Evolutionary conservation across 2,329 filamentous ascomycete species (phyloP).

Genomic region (Phoma sp.): DNA sequence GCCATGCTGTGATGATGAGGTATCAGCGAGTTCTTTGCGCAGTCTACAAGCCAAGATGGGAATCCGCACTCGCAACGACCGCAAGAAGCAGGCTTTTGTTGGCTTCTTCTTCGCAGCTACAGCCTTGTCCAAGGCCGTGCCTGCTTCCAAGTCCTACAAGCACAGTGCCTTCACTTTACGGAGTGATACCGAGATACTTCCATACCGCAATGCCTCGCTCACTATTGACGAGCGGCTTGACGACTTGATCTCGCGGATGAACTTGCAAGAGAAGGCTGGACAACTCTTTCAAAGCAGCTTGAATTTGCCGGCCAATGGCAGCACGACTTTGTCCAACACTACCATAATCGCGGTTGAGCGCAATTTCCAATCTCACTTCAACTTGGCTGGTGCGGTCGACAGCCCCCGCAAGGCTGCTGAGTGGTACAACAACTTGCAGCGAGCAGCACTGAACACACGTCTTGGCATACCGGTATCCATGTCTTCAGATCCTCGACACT

Average conservation of each 20-base stretch:
- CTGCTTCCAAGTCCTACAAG: slow-evolving; percentile 1
- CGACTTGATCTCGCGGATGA: slow-evolving; percentile 55
- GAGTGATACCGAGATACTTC: slow-evolving; percentile 19
- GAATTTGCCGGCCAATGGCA: slow-evolving; percentile 39
- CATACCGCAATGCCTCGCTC: slow-evolving; percentile 47
- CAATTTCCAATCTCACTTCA: slow-evolving; percentile 55
- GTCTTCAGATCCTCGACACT: slow-evolving; percentile 56
- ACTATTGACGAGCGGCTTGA: slow-evolving; percentile 56
- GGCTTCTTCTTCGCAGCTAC: slow-evolving; percentile 14
- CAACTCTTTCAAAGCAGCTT: slow-evolving; percentile 55
- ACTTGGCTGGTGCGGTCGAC: slow-evolving; percentile 52
- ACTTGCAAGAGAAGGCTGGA: slow-evolving; percentile 56
- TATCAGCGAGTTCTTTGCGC: not conserved
- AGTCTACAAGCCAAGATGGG: slow-evolving; percentile 3
- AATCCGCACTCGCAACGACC: slow-evolving; percentile 4
- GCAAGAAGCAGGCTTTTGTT: slow-evolving; percentile 15
- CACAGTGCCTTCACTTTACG: slow-evolving; percentile 11
- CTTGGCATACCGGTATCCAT: slow-evolving; percentile 59
- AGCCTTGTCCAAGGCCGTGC: slow-evolving; percentile 9
- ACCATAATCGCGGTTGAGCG: slow-evolving; percentile 45
- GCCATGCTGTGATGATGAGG: not conserved
- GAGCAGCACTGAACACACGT: slow-evolving; percentile 52
- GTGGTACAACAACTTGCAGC: slow-evolving; percentile 53
- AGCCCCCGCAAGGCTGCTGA: slow-evolving; percentile 46
- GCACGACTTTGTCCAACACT: slow-evolving; percentile 34